Conservation (phyloP, 148 eudicot genomes). For the Camellia sinensis region DNA sequence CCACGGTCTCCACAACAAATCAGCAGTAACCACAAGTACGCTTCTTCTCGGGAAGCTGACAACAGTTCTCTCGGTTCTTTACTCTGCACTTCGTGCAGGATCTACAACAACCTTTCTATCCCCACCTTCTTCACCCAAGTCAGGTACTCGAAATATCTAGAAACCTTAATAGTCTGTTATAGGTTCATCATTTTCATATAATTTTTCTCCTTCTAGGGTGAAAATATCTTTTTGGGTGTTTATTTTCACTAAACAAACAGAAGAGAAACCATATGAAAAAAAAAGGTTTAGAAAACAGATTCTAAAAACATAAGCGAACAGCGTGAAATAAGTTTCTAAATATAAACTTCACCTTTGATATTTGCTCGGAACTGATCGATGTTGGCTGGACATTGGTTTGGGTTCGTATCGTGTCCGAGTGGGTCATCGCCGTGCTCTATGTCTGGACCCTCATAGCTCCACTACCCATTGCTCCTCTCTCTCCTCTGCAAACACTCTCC, state of each 20-base stretch:
- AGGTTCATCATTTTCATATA: no score
- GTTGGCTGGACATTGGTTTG: conserved; percentile 99
- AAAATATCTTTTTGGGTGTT: no score
- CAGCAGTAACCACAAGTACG: conserved; percentile 69
- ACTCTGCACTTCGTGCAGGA: conserved; percentile 98
- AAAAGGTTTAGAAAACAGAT: conserved; percentile 38
- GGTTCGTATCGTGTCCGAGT: conserved; percentile 86
- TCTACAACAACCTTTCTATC: conserved; percentile 87
- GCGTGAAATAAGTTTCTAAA: conserved; percentile 61
- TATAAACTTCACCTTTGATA: conserved; percentile 79
- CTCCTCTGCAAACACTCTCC: conserved; percentile 54
- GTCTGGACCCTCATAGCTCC: conserved; percentile 65
- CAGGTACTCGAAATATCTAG: conserved; percentile 42
- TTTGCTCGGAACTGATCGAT: conserved; percentile 78
- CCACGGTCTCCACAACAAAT: conserved; percentile 72
- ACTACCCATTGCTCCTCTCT: conserved; percentile 9
- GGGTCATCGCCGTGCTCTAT: conserved; percentile 88
- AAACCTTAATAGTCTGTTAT: background rate
- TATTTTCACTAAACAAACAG: conserved; percentile 13
- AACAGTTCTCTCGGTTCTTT: conserved; percentile 85
- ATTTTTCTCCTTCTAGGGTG: no score
- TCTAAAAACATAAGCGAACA: conserved; percentile 36
- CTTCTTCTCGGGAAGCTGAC: conserved; percentile 93
- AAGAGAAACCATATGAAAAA: conserved; percentile 40
- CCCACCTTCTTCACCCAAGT: conserved; percentile 95